Base-by-base conservation (phyloP, 2,329 filamentous ascomycete genomes). In the Hypomyces perniciosus region DNA sequence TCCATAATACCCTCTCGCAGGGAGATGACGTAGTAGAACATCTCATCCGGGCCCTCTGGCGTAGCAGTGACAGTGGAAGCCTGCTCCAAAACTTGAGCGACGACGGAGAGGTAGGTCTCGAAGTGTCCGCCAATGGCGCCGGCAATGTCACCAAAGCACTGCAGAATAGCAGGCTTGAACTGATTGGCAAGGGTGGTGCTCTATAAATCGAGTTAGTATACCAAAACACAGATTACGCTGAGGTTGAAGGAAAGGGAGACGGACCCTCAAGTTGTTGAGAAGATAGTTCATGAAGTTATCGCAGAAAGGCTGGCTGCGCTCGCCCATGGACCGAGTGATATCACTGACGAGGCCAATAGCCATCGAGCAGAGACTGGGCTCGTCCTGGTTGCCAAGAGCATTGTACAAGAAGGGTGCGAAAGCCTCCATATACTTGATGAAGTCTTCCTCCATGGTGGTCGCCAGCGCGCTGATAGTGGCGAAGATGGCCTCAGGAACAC, bases 271-370 rank as follows among this genome's bases (percentile, higher is more conserved):
- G 71, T 96, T 95, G 76, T 90, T 91, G 56, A 99, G 81, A 52
- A 99, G 78, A 67, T 93, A 88, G 78, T 99, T 99, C 93, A 99
- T 99, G 70, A 97, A 96, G 58, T 85, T 82, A 64, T 99, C 93
- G 71, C 93, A 99, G 77, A 86, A 97, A 51, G 92, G 93, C 72
- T 95, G 89, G 64, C 92, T 88, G 68, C 87, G 88, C 66, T 90
- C 85, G 66, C 90, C 89, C 66, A 97, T 78, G 12, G 92, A 93
- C 61, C 93, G 86, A 47, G 90, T 92, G 62, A 99, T 93, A 66
- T 99, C 93, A 68, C 92, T 95, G 60, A 97, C 92, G 51, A 99
- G 81, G 61, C 93, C 93, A 68, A 99, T 96, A 62, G 93, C 92
- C 85, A 97, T 95, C 42, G 92, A 86, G 78, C 93, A 97, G 55